Evolutionary conservation across 208 protist species (phyloP).

Genomic region (Perkinsela sp.): DNA sequence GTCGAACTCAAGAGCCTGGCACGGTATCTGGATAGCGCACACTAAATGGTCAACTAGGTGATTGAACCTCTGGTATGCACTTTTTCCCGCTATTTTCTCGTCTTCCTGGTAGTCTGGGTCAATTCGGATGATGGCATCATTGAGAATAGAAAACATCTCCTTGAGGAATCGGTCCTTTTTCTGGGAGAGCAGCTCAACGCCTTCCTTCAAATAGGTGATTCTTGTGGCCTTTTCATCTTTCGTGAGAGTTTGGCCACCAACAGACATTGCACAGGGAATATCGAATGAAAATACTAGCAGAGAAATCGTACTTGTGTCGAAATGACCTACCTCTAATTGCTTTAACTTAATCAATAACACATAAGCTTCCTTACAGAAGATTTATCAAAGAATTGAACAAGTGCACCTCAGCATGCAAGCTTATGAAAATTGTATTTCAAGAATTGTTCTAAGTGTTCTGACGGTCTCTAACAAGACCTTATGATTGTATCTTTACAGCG

Average conservation of each 20-base stretch:
- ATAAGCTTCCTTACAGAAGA: too few species aligned
- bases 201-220: background rate
- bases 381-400: too few species aligned
- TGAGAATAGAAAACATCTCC: background rate
- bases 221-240: background rate
- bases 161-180: background rate
- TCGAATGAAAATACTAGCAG: too few species aligned
- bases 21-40: background rate
- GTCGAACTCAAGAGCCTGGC: background rate
- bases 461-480: too few species aligned
- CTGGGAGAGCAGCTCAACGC: background rate
- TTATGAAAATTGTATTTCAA: too few species aligned
- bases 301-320: too few species aligned
- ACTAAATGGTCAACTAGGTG: background rate
- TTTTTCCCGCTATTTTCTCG: background rate
- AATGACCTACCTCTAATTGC: too few species aligned
- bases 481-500: too few species aligned
- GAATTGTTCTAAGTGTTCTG: too few species aligned
- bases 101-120: background rate
- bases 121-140: background rate
- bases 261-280: too few species aligned
- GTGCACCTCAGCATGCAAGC: too few species aligned
- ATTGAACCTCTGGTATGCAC: background rate
- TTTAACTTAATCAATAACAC: too few species aligned
- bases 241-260: background rate